Evolutionary conservation across 2,329 filamentous ascomycete species (phyloP).

Genomic region (Epichloe scottii): DNA sequence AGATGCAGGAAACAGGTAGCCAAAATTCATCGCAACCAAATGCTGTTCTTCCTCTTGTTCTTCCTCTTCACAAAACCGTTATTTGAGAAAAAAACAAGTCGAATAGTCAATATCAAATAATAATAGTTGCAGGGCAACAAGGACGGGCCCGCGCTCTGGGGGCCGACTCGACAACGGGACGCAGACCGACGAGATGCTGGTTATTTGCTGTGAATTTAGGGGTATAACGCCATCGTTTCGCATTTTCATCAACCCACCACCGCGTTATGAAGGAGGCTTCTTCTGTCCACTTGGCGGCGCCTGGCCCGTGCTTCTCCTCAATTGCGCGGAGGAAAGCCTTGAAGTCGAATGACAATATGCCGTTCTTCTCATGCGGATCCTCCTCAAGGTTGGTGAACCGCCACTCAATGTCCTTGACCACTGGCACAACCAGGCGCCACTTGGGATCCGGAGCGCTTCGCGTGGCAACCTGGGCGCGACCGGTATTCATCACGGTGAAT

Average conservation of each 20-base stretch:
- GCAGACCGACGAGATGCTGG: too few species aligned
- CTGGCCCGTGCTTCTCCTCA: conserved; percentile 12
- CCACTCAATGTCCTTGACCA: conserved; percentile 18
- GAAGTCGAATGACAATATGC: conserved; percentile 16
- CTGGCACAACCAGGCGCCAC: conserved; percentile 14
- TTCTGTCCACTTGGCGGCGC: conserved; percentile 19
- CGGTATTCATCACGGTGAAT: conserved; percentile 15
- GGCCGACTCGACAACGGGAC: neutral
- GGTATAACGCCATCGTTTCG: conserved; percentile 19
- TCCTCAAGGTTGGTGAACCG: conserved; percentile 16
- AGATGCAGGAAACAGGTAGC: neutral
- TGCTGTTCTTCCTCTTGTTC: neutral
- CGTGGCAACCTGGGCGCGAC: conserved; percentile 12
- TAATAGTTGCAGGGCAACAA: neutral
- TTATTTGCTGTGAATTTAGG: neutral
- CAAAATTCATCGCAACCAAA: conserved; percentile 1
- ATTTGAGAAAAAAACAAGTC: neutral
- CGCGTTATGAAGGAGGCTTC: conserved; percentile 19
- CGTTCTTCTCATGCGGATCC: conserved; percentile 18
- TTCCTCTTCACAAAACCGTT: neutral
- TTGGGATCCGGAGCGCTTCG: conserved; percentile 11
- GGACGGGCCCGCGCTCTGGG: neutral
- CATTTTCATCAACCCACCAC: conserved; percentile 24
- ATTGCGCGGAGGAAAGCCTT: conserved; percentile 11
- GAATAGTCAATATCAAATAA: neutral